A percentile compares a stretch with the other conserved stretches of the same genome.
Evolutionary conservation across 2,329 filamentous ascomycete genomes (phyloP).

Genomic region (Epichloe uncinata): DNA sequence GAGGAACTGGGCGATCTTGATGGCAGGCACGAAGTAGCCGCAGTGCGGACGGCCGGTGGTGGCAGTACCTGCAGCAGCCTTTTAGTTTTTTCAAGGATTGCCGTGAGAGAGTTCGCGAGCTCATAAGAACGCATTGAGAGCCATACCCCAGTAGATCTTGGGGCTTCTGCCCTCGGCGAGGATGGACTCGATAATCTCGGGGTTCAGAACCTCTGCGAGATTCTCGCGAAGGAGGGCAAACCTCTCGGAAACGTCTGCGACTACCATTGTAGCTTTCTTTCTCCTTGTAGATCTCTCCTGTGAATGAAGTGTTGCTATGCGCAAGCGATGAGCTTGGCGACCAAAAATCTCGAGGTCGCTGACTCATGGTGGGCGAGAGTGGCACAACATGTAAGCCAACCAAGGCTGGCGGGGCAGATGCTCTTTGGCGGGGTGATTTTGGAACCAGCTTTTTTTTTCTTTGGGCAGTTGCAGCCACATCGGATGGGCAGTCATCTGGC

Average conservation of each 20-base stretch:
- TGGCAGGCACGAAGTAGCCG: slow-evolving; percentile 77
- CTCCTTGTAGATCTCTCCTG: background rate
- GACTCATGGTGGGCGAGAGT: background rate
- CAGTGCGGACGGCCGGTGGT: slow-evolving; percentile 81
- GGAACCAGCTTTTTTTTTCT: background rate
- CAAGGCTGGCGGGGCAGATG: background rate
- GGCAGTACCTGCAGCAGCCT: slow-evolving; percentile 45
- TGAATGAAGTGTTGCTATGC: too few relatives aligned
- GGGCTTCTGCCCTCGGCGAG: slow-evolving; percentile 56
- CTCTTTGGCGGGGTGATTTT: background rate
- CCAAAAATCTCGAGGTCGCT: background rate
- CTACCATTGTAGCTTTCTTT: slow-evolving; percentile 7
- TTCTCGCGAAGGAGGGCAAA: slow-evolving; percentile 68
- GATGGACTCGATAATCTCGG: slow-evolving; percentile 67
- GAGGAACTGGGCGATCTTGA: slow-evolving; percentile 84
- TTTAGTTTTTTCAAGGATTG: too few relatives aligned
- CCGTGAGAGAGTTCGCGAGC: too few relatives aligned
- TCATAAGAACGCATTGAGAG: background rate
- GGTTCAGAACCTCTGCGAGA: slow-evolving; percentile 69
- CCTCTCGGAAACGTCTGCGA: slow-evolving; percentile 39
- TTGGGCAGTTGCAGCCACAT: background rate
- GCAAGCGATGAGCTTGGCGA: too few relatives aligned
- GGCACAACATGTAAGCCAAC: background rate
- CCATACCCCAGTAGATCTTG: slow-evolving; percentile 69
- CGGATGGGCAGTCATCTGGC: background rate